Base-by-base conservation (phyloP, 768 basidiomycete genomes). In the Lactarius evosmus region DNA sequence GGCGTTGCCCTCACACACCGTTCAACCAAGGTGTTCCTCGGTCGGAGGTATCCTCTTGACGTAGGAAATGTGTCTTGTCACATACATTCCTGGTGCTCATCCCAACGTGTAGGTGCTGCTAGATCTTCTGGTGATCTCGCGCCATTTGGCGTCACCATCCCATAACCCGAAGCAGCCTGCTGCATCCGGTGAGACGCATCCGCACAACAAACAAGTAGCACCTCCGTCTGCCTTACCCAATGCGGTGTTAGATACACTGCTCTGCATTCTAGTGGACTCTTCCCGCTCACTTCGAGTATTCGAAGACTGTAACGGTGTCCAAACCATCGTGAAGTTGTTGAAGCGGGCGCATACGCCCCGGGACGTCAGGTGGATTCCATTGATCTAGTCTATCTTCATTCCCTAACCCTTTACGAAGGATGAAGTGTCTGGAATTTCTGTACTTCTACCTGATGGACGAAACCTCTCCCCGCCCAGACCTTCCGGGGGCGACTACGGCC, bases 361-460 rank as follows among this genome's bases (percentile, higher is more conserved):
- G 54, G 91, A 92, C 77, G 90, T 95, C 62, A 79, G 92, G 95
- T 95, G 62, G 34, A 84, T 75, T 22, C 33, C 14, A 34, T n/a
- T 22, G 17, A 27, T 30, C 16, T 4, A 56, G 51, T 53, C 36
- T 25, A 16, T 30, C 25, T 58, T 54, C 33, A 8, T 46, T 50
- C n/a, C 5, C 7, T 52, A 44, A 56, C 41, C 29, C 22, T 14
- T 22, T 25, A 22, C 38, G 25, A 69, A 96, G 95, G 69, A 96
- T 97, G 90, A 96, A 96, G 77, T 96, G 93, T 66, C 79, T 98
- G 19, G 95, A 97, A 72, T 95, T 97, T 70, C 76, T 98, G 17
- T 96, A 96, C 74, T 97, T 95, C 74, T 98, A 98, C 73, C 80
- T 98, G 7, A 79, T 96, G 51, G 95, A 95, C 64, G 95, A 97